phyloP scores from a whole-genome alignment of 768 basidiomycete genomes.

The Suillus fuscotomentosus region DNA sequence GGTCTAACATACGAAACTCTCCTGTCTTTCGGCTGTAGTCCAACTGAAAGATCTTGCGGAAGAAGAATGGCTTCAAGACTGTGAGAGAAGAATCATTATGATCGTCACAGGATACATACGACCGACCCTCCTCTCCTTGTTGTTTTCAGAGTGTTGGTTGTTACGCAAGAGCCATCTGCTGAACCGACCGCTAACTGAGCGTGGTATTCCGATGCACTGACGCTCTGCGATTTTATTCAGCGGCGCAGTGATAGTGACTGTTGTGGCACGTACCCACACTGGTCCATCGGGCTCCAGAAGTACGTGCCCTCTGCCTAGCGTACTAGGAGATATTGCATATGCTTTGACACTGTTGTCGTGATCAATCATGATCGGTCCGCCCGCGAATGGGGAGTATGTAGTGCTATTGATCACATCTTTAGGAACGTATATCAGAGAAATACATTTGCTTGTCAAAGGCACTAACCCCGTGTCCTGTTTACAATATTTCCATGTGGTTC shows the following conservation, averaged over 20 bases:
- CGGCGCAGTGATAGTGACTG: not conserved
- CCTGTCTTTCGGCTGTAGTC: constrained; percentile 79
- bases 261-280: constrained; percentile 64
- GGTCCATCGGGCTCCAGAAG: constrained; percentile 76
- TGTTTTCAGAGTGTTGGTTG: constrained; percentile 67
- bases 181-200: constrained; percentile 81
- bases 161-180: constrained; percentile 79
- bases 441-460: not conserved
- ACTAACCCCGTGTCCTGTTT: constrained; percentile 73
- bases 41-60: constrained; percentile 80
- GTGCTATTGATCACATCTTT: constrained; percentile 72
- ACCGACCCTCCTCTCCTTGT: constrained; percentile 71
- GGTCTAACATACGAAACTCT: constrained; percentile 87
- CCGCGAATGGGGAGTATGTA: constrained; percentile 64
- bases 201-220: constrained; percentile 81
- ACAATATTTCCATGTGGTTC: constrained; percentile 66
- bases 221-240: constrained; percentile 42
- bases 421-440: constrained; percentile 1
- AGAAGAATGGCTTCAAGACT: constrained; percentile 61
- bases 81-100: not conserved
- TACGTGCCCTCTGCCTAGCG: constrained; percentile 71
- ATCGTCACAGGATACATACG: constrained; percentile 39
- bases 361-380: constrained; percentile 76
- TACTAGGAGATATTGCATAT: constrained; percentile 67
- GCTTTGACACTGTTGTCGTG: constrained; percentile 80